Conservation (phyloP, 345 rosid genomes). For the Streptanthus diversifolius region DNA sequence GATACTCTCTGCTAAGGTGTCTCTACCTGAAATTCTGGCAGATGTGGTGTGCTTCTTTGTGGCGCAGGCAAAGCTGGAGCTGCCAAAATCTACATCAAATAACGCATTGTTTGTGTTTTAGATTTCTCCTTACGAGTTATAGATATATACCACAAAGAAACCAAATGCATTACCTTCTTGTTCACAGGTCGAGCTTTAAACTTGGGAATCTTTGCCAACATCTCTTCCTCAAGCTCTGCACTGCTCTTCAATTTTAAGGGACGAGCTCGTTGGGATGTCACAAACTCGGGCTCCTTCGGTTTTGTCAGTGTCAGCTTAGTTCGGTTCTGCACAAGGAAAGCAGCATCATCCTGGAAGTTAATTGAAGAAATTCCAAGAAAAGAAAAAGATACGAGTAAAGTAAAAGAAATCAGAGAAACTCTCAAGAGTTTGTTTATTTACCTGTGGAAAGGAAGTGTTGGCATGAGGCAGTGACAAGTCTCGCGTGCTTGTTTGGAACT, state of each 20-base stretch:
- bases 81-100: slow-evolving; percentile 60
- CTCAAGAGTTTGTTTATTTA: neutral
- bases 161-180: slow-evolving; percentile 62
- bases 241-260: slow-evolving; percentile 72
- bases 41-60: slow-evolving; percentile 72
- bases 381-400: neutral
- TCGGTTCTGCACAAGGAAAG: slow-evolving; percentile 34
- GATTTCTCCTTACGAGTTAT: neutral
- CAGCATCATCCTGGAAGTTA: slow-evolving; percentile 4
- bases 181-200: slow-evolving; percentile 96
- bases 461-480: slow-evolving; percentile 56
- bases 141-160: neutral
- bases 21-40: slow-evolving; percentile 77
- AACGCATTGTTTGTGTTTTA: neutral
- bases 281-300: slow-evolving; percentile 92
- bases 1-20: slow-evolving; percentile 4
- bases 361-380: slow-evolving; percentile 12
- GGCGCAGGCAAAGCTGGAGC: slow-evolving; percentile 58
- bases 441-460: slow-evolving; percentile 30
- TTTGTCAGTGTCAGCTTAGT: slow-evolving; percentile 75
- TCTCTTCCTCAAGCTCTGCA: slow-evolving; percentile 97
- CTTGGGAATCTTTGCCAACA: slow-evolving; percentile 94
- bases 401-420: neutral
- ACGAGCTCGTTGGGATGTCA: slow-evolving; percentile 82
- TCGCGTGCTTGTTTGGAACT: slow-evolving; percentile 82